These are phyloP conservation scores for Ampelocalamus luodianensis DNA, from an alignment of 176 grass and related monocot genomes.

Conservation along the genomic window DNA sequence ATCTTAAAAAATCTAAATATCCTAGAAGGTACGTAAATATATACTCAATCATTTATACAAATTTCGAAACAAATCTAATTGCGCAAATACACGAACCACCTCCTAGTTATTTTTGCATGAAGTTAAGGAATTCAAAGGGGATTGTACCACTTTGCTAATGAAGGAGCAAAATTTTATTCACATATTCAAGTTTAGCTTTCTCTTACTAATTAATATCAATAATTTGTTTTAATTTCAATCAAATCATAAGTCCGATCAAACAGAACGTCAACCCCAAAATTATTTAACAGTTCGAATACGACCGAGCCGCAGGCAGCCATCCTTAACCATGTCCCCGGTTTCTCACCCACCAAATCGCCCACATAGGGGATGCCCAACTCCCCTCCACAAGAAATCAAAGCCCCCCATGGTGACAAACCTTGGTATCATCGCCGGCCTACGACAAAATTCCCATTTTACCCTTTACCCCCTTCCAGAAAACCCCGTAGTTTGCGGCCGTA, in stretches of 20 bases:
- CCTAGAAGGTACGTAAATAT: no score
- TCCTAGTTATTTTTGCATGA: background rate
- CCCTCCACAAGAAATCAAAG: background rate
- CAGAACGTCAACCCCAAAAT: background rate
- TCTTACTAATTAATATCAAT: background rate
- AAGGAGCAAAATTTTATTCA: background rate
- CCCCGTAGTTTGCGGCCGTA: background rate
- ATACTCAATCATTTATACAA: no score
- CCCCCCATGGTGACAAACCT: background rate
- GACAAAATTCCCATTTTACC: background rate
- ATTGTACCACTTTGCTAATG: background rate
- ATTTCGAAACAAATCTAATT: no score
- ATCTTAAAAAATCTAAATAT: no score
- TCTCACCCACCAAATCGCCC: background rate
- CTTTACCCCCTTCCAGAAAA: background rate
- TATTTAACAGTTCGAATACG: background rate
- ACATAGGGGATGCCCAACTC: background rate
- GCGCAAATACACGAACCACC: no score
- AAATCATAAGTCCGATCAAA: background rate
- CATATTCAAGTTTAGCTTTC: background rate
- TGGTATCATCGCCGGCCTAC: constrained; percentile 41
- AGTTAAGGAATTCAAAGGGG: background rate
- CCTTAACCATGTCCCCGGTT: background rate
- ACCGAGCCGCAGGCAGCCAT: background rate
- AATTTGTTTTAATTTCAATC: background rate